Evolutionary conservation across 768 basidiomycete species (phyloP), one percentile per base, ranked within the genome.

Genomic region (Rhizopogon sp.): DNA sequence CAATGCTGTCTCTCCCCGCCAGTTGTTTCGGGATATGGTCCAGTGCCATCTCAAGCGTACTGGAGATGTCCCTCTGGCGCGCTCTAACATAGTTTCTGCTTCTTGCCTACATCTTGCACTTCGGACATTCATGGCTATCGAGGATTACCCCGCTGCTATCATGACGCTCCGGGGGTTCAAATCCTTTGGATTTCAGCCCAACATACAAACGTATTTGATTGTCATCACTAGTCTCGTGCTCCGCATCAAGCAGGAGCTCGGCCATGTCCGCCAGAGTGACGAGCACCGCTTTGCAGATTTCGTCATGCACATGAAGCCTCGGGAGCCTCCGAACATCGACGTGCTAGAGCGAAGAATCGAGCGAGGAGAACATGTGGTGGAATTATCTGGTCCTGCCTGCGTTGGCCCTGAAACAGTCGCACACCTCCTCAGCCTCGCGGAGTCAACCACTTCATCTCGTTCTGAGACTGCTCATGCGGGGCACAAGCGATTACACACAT

Each of bases 61-160:
- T 2, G 14, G 53, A 3, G 60, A 56, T 11, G 17, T 6, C 9
- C 58, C 58, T 14, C 57, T 58, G 14, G 65, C 53, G 7, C 60
- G 45, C 16, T 68, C 68, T 0, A 62, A 71, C 7, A 52, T 68
- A 7, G 44, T 73, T 13, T 69, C 64, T 16, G 65, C 68, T 0
- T 71, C 66, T 33, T 64, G 77, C 1, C 61, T 82, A 39, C 75
- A 75, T 58, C 60, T 72, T 28, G 72, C 74, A 1, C 67, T 84
- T 5, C 73, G 74, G n/a, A 67, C 73, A 0, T 79, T 81, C 58
- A 63, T 83, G 52, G 63, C 62, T 0, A 60, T 65, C 9, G 66
- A 67, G 3, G 83, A 83, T 64, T 83, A 79, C 55, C 64, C 77
- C 10, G 82, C 71, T 1, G 80, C 78, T 1, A 72, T 72, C 57